Evolutionary conservation across 2,329 filamentous ascomycete genomes (phyloP).

Genomic region (Colletotrichum plurivorum): DNA sequence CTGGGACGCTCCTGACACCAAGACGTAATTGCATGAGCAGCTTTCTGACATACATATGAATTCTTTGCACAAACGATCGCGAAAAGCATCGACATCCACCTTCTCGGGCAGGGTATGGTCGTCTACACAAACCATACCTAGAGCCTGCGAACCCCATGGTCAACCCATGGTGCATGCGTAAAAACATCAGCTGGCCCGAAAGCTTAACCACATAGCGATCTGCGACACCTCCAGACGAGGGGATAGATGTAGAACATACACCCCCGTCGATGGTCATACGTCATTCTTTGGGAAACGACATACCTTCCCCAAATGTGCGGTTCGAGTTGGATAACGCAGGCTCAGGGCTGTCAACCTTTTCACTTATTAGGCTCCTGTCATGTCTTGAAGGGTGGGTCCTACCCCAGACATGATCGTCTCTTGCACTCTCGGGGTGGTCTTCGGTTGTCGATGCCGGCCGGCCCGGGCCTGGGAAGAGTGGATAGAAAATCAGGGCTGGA

Average conservation of each 20-base stretch:
- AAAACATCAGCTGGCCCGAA: too few species aligned
- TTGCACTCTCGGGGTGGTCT: neutral
- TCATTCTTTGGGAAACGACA: too few species aligned
- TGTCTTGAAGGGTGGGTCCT: neutral
- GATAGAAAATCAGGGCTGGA: neutral
- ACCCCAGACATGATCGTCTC: conserved; percentile 8
- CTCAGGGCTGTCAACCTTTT: neutral
- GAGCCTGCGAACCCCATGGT: too few species aligned
- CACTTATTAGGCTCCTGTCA: neutral
- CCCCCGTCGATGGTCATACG: too few species aligned
- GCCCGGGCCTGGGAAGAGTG: too few species aligned
- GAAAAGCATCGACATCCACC: neutral
- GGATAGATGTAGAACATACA: too few species aligned
- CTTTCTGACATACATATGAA: neutral
- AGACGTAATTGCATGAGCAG: neutral
- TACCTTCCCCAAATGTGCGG: neutral
- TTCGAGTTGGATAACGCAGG: neutral
- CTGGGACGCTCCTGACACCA: neutral
- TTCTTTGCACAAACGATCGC: neutral
- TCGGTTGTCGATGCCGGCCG: too few species aligned
- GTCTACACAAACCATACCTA: too few species aligned
- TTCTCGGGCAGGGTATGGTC: neutral
- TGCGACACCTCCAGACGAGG: too few species aligned
- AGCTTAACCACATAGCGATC: too few species aligned
- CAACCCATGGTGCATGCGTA: too few species aligned